Evolutionary conservation across 192 early-diverging fungal species (phyloP).

Genomic region (Coemansia sp.): DNA sequence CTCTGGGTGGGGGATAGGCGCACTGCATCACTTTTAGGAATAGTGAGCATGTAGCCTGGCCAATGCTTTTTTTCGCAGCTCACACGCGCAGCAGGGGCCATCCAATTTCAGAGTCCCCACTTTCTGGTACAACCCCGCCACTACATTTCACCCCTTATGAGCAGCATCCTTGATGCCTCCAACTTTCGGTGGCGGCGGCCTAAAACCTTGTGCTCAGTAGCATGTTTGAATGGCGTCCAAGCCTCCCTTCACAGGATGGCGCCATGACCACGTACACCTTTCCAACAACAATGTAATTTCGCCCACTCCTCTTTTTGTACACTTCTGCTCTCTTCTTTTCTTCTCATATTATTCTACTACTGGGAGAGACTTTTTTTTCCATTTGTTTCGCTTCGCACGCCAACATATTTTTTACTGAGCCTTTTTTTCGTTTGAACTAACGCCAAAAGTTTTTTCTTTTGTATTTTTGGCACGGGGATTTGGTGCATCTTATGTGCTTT

Average conservation of each 20-base stretch:
- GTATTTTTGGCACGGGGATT: neutral
- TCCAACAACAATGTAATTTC: neutral
- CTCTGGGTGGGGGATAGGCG: neutral
- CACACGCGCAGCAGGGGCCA: neutral
- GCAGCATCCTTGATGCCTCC: neutral
- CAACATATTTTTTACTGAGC: neutral
- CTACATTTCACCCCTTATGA: neutral
- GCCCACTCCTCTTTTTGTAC: neutral
- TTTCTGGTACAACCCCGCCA: constrained; percentile 1
- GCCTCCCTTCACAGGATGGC: constrained; percentile 12
- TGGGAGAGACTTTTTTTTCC: neutral
- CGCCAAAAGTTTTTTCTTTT: constrained; percentile 1
- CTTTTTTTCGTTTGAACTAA: neutral
- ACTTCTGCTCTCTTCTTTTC: neutral
- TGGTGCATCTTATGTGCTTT: neutral
- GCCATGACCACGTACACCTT: constrained; percentile 1
- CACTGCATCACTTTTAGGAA: constrained; percentile 1
- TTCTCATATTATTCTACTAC: neutral
- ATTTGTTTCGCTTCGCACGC: neutral
- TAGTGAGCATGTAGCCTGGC: neutral
- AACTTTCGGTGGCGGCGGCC: neutral
- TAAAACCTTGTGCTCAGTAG: constrained; percentile 7
- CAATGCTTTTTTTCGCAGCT: neutral
- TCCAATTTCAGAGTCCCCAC: neutral
- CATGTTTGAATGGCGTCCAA: neutral